Evolutionary conservation across 805 yeast genomes (phyloP).

Genomic region (Metschnikowia santaceciliae): DNA sequence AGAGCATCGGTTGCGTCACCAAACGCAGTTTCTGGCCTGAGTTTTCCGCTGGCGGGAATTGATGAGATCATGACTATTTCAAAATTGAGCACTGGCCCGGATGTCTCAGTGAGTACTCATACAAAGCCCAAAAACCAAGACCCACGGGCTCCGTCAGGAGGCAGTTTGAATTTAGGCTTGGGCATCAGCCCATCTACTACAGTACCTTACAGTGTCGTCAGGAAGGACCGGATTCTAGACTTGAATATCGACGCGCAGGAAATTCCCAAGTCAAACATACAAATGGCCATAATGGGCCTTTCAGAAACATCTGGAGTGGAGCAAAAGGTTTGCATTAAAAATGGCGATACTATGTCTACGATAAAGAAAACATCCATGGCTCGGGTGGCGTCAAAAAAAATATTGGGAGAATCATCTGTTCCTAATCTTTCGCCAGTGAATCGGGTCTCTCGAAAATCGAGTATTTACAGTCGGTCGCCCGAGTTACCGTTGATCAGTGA

Average conservation of each 20-base stretch:
- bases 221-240: constrained; percentile 28
- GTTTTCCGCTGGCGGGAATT: constrained; percentile 2
- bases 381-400: background rate
- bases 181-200: constrained; percentile 28
- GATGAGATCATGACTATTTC: constrained; percentile 1
- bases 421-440: constrained; percentile 2
- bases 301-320: background rate
- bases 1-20: background rate
- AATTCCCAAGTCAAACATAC: constrained; percentile 7
- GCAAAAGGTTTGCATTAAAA: background rate
- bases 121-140: background rate
- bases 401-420: constrained; percentile 1
- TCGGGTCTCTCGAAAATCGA: background rate
- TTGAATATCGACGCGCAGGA: constrained; percentile 11
- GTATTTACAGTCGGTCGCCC: background rate
- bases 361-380: background rate
- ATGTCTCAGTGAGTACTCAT: background rate
- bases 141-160: background rate
- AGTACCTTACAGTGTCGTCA: constrained; percentile 32
- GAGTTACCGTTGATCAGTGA: background rate
- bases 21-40: background rate
- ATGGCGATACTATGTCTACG: background rate
- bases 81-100: background rate
- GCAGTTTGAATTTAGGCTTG: constrained; percentile 16
- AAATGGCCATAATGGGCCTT: constrained; percentile 8